These are phyloP conservation scores for Viola odorata DNA, from an alignment of 345 rosid species.

Conservation along the genomic window DNA sequence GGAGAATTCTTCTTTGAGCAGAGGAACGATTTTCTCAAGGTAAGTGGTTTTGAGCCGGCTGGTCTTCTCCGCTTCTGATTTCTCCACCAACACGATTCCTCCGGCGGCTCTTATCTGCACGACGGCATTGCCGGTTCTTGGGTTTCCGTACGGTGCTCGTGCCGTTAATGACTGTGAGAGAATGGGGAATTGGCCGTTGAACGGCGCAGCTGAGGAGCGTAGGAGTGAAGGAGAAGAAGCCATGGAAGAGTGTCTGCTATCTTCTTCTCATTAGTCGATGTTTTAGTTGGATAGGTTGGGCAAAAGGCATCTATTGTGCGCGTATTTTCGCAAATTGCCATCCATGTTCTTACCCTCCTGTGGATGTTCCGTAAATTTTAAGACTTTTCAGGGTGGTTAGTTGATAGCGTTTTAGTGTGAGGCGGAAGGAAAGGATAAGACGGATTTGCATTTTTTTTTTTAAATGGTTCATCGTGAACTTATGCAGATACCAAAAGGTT, in stretches of 20 bases:
- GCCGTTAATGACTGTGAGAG: slow-evolving; percentile 30
- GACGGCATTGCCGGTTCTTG: slow-evolving; percentile 25
- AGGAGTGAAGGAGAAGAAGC: slow-evolving; percentile 48
- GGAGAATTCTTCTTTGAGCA: slow-evolving; percentile 74
- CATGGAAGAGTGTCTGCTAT: slow-evolving; percentile 19
- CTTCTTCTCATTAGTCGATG: background rate
- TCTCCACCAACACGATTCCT: slow-evolving; percentile 66
- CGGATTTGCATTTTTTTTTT: too few relatives aligned
- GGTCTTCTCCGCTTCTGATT: slow-evolving; percentile 63
- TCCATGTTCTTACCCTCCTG: rapidly evolving
- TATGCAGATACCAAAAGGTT: too few relatives aligned
- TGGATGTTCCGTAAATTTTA: background rate
- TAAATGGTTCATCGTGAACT: too few relatives aligned
- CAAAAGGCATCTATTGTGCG: too few relatives aligned
- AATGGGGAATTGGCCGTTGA: slow-evolving; percentile 42
- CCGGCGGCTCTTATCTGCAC: slow-evolving; percentile 51
- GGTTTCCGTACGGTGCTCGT: slow-evolving; percentile 20
- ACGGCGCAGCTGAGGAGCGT: slow-evolving; percentile 51
- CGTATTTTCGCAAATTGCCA: slow-evolving; percentile 6
- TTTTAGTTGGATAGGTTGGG: too few relatives aligned
- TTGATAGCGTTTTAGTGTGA: background rate
- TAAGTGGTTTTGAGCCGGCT: slow-evolving; percentile 61
- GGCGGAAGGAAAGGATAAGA: background rate
- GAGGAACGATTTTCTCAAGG: slow-evolving; percentile 75
- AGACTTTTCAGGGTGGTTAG: background rate